Percentiles rank a stretch among this genome's conserved stretches.
These are phyloP conservation scores for Chaetomiaceae sp. DNA, from an alignment of 2,329 filamentous ascomycete species.

Conservation along the genomic window DNA sequence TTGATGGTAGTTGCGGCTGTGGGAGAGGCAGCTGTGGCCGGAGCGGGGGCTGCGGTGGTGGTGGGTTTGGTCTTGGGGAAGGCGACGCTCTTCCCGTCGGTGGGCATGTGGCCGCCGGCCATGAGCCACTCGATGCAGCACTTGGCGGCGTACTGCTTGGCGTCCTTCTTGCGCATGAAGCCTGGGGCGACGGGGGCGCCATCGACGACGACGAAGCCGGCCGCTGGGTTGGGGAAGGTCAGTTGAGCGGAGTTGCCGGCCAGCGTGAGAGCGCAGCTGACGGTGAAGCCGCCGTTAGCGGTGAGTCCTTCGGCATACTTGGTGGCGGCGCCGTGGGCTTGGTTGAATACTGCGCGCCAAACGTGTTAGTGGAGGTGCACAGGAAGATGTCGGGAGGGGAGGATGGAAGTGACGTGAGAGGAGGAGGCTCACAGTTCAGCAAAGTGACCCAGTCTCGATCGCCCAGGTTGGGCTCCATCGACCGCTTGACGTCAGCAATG, in stretches of 20 bases:
- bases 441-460: constrained; percentile 36
- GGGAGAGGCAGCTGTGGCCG: not conserved
- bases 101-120: constrained; percentile 25
- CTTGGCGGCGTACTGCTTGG: constrained; percentile 48
- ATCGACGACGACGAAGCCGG: constrained; percentile 25
- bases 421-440: constrained; percentile 29
- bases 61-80: constrained; percentile 15
- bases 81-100: constrained; percentile 18
- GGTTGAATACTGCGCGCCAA: constrained; percentile 7
- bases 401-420: not conserved
- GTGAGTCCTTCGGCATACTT: constrained; percentile 9
- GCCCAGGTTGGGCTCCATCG: constrained; percentile 20
- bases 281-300: not conserved
- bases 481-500: constrained; percentile 35
- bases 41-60: not conserved
- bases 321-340: constrained; percentile 14
- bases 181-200: constrained; percentile 26
- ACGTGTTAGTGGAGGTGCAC: not conserved
- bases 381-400: not conserved
- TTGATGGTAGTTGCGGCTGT: not conserved
- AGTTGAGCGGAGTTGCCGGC: constrained; percentile 8
- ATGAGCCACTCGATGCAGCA: constrained; percentile 36
- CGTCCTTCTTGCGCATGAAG: constrained; percentile 46
- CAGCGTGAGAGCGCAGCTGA: not conserved
- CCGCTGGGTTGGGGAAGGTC: constrained; percentile 22